phyloP scores from a whole-genome alignment of 1,284 basidiomycete genomes.

The Somion occarium region DNA sequence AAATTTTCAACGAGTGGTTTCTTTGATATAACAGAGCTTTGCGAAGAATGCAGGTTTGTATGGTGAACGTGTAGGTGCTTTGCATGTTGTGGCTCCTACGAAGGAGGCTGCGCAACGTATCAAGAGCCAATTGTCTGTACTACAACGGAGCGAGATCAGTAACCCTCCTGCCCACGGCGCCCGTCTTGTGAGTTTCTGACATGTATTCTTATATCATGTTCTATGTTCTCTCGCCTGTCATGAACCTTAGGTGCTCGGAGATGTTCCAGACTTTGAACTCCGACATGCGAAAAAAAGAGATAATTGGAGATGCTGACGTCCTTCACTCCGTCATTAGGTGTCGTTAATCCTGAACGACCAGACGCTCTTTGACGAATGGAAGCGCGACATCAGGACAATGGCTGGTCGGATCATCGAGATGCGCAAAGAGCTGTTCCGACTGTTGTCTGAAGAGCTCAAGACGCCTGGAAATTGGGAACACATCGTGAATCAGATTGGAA shows the following conservation, averaged over 20 bases:
- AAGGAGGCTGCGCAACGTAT: conserved; percentile 68
- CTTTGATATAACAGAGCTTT: conserved; percentile 68
- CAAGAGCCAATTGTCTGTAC: conserved; percentile 81
- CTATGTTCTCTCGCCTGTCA: conserved; percentile 3
- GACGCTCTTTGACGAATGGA: conserved; percentile 81
- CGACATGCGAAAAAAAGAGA: background rate
- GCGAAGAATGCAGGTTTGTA: conserved; percentile 96
- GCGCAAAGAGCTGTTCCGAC: conserved; percentile 74
- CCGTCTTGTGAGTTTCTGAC: conserved; percentile 58
- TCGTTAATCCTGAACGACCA: conserved; percentile 74
- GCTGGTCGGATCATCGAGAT: conserved; percentile 88
- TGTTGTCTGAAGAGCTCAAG: conserved; percentile 80
- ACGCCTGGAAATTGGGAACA: conserved; percentile 94
- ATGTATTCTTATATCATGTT: conserved; percentile 2
- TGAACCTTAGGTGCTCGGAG: background rate
- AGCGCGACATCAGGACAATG: conserved; percentile 89
- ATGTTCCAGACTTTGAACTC: background rate
- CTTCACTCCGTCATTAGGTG: conserved; percentile 40
- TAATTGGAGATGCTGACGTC: background rate
- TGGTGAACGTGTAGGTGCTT: conserved; percentile 83
- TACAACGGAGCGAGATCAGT: conserved; percentile 90
- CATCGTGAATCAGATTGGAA: conserved; percentile 87
- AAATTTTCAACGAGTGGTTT: background rate
- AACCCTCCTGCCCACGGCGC: conserved; percentile 92
- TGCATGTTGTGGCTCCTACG: conserved; percentile 67